Evolutionary conservation across 1,139 yeast genomes (phyloP).

Genomic region (Maudiozyma humilis): DNA sequence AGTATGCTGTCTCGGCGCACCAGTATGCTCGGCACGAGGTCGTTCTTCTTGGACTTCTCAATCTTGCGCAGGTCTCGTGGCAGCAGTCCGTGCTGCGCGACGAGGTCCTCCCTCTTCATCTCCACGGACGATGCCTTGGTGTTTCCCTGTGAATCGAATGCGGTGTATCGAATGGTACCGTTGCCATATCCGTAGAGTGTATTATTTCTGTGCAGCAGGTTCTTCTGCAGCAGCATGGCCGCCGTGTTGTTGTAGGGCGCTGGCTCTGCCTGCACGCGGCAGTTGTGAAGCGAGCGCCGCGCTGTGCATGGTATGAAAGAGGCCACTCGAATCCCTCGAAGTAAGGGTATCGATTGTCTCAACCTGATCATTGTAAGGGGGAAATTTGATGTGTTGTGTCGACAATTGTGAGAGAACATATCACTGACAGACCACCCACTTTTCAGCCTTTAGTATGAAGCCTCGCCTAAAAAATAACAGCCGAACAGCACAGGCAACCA

Average conservation of each 20-base stretch:
- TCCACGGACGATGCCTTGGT: conserved; percentile 50
- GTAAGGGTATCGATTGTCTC: no score
- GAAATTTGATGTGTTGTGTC: no score
- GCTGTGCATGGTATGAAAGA: background rate
- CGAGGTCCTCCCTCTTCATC: conserved; percentile 47
- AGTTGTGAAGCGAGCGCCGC: background rate
- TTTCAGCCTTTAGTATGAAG: no score
- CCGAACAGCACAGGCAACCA: no score
- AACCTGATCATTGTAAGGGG: no score
- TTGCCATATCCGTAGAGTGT: conserved; percentile 27
- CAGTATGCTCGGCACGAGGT: conserved; percentile 60
- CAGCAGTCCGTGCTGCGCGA: conserved; percentile 29
- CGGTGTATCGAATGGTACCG: conserved; percentile 43
- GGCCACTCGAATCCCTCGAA: no score
- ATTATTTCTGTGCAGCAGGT: conserved; percentile 33
- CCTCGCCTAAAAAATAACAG: no score
- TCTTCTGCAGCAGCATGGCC: conserved; percentile 33
- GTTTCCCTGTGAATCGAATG: conserved; percentile 50
- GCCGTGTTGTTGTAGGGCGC: conserved; percentile 13
- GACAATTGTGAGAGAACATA: no score
- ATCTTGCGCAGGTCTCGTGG: conserved; percentile 44
- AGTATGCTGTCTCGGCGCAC: conserved; percentile 55
- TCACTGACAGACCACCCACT: no score
- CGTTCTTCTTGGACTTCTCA: conserved; percentile 44
- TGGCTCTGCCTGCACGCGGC: background rate